Percentiles rank a stretch among this genome's conserved stretches.
These are phyloP conservation scores for Naganishia vaughanmartiniae DNA, from an alignment of 768 basidiomycete species.

Conservation along the genomic window DNA sequence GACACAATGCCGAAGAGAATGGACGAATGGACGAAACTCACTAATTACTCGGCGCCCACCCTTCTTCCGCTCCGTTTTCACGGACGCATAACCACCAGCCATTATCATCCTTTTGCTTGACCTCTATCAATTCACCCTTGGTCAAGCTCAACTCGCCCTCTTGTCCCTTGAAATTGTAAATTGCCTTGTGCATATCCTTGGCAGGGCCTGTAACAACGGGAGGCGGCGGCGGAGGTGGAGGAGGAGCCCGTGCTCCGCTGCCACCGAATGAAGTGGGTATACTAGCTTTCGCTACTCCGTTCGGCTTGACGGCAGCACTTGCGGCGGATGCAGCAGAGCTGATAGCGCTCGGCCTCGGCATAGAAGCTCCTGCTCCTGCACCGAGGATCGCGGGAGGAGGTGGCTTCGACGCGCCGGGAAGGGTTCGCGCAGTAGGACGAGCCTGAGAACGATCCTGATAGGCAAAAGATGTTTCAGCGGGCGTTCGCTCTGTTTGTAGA, in stretches of 20 bases:
- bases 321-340: conserved; percentile 37
- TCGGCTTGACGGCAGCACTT: conserved; percentile 51
- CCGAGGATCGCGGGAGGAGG: conserved; percentile 61
- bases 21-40: conserved; percentile 36
- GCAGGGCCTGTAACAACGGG: conserved; percentile 63
- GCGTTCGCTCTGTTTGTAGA: conserved; percentile 3
- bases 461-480: conserved; percentile 26
- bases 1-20: not conserved
- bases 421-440: conserved; percentile 53
- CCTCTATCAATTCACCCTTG: conserved; percentile 89
- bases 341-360: conserved; percentile 52
- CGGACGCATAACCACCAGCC: conserved; percentile 95
- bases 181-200: conserved; percentile 74
- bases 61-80: conserved; percentile 67
- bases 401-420: conserved; percentile 60
- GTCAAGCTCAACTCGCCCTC: conserved; percentile 83
- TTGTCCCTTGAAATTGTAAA: conserved; percentile 86
- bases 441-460: conserved; percentile 51
- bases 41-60: conserved; percentile 80
- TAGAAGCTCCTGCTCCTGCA: conserved; percentile 2
- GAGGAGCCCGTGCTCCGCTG: conserved; percentile 53
- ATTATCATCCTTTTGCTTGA: conserved; percentile 86
- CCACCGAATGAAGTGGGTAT: conserved; percentile 48
- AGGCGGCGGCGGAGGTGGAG: conserved; percentile 58
- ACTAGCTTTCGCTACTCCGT: conserved; percentile 39